phyloP scores from a whole-genome alignment of 768 basidiomycete species.

The Pleurotus salmoneostramineus region DNA sequence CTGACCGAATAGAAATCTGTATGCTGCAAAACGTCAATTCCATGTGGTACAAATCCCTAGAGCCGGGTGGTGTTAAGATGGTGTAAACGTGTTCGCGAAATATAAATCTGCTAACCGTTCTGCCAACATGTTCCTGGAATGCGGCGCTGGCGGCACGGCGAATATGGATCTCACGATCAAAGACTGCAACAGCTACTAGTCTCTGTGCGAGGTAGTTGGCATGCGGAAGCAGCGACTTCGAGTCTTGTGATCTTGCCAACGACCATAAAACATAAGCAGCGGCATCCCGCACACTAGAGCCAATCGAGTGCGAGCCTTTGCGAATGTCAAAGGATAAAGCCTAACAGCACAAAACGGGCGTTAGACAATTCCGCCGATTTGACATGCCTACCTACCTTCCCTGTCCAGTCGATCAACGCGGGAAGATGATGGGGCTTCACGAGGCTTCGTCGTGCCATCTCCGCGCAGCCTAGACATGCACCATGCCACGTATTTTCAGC shows the following conservation, averaged over 20 bases:
- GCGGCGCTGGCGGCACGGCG: slow-evolving; percentile 95
- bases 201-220: slow-evolving; percentile 61
- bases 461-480: slow-evolving; percentile 86
- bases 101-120: slow-evolving; percentile 59
- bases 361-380: neutral
- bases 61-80: slow-evolving; percentile 7
- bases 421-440: slow-evolving; percentile 54
- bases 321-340: slow-evolving; percentile 90
- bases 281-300: slow-evolving; percentile 91
- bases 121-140: slow-evolving; percentile 94
- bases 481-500: slow-evolving; percentile 96
- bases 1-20: slow-evolving; percentile 96
- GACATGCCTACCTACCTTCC: slow-evolving; percentile 56
- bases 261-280: slow-evolving; percentile 96
- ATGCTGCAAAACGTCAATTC: slow-evolving; percentile 88
- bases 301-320: slow-evolving; percentile 90
- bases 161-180: slow-evolving; percentile 93
- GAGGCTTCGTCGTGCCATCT: slow-evolving; percentile 83
- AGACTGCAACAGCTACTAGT: slow-evolving; percentile 78
- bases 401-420: slow-evolving; percentile 72
- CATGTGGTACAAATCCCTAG: slow-evolving; percentile 88
- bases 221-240: slow-evolving; percentile 53
- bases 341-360: slow-evolving; percentile 31
- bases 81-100: neutral
- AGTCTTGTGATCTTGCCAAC: slow-evolving; percentile 74